Percentiles rank a stretch among this genome's conserved stretches.
Conservation (phyloP, 306 rosid species). For the Cucurbita pepo region DNA sequence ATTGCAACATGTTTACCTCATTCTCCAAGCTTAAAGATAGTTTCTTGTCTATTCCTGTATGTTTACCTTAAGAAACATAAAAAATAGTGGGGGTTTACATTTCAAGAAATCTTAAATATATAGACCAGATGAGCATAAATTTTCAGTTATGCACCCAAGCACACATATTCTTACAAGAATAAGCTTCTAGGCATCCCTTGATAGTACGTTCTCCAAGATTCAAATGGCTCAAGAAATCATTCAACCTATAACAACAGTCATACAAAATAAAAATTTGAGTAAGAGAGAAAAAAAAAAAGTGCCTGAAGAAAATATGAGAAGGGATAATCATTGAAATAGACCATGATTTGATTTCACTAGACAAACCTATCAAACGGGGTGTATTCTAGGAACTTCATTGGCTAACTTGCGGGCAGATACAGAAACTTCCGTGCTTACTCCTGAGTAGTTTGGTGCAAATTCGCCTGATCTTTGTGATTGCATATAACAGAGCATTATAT, state of each 20-base stretch:
- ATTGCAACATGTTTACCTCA: conserved; percentile 35
- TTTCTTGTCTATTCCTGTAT: conserved; percentile 84
- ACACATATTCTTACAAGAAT: conserved; percentile 55
- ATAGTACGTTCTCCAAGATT: conserved; percentile 88
- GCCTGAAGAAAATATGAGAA: background rate
- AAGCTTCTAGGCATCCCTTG: conserved; percentile 84
- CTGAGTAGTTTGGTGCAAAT: background rate
- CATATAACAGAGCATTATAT: background rate
- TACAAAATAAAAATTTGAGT: background rate
- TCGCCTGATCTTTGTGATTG: conserved; percentile 1
- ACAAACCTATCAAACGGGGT: conserved; percentile 66
- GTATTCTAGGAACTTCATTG: conserved; percentile 80
- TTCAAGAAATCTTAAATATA: conserved; percentile 2
- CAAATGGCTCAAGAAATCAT: conserved; percentile 51
- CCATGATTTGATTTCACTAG: background rate
- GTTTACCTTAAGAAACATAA: conserved; percentile 44
- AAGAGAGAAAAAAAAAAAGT: background rate
- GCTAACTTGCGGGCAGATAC: background rate
- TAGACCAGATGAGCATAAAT: background rate
- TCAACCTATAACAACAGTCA: conserved; percentile 29
- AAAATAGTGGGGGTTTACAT: background rate
- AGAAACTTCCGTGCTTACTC: background rate
- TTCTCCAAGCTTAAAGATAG: conserved; percentile 77
- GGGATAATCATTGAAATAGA: background rate
- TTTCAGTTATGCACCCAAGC: background rate